Conservation (phyloP, 1,139 yeast genomes). For the Scheffersomyces quercinus region DNA sequence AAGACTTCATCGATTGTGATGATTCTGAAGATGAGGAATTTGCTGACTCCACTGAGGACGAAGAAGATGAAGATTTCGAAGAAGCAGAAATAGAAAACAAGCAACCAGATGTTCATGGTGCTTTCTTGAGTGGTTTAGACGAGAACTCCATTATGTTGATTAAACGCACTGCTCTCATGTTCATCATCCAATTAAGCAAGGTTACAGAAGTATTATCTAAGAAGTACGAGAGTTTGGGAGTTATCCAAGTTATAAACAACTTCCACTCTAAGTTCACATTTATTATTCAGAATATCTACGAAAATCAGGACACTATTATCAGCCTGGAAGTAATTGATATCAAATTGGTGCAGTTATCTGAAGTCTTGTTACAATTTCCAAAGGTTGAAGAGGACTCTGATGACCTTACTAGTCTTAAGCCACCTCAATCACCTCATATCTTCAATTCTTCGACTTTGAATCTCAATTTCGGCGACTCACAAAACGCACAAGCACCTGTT, state of each 20-base stretch:
- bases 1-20: slow-evolving; percentile 9
- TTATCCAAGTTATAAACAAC: slow-evolving; percentile 39
- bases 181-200: slow-evolving; percentile 45
- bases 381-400: slow-evolving; percentile 8
- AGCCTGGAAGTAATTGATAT: slow-evolving; percentile 15
- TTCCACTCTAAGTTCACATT: slow-evolving; percentile 28
- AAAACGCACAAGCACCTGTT: slow-evolving; percentile 22
- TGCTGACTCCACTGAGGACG: slow-evolving; percentile 9
- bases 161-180: slow-evolving; percentile 45
- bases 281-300: slow-evolving; percentile 27
- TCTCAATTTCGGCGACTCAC: slow-evolving; percentile 3
- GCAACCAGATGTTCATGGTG: slow-evolving; percentile 44
- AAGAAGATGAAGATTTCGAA: slow-evolving; percentile 12
- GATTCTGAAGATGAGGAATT: slow-evolving; percentile 12
- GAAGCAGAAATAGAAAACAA: slow-evolving; percentile 32
- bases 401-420: slow-evolving; percentile 1
- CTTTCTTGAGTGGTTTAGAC: slow-evolving; percentile 57
- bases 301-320: slow-evolving; percentile 20
- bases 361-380: slow-evolving; percentile 30
- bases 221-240: slow-evolving; percentile 51
- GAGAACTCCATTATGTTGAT: slow-evolving; percentile 39
- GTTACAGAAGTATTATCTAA: slow-evolving; percentile 58
- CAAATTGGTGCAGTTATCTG: slow-evolving; percentile 24
- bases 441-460: slow-evolving; percentile 1
- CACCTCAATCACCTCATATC: slow-evolving; percentile 1